These are phyloP conservation scores for Dryadomyces quercus-mongolicae DNA, from an alignment of 2,329 filamentous ascomycete genomes.

Conservation along the genomic window DNA sequence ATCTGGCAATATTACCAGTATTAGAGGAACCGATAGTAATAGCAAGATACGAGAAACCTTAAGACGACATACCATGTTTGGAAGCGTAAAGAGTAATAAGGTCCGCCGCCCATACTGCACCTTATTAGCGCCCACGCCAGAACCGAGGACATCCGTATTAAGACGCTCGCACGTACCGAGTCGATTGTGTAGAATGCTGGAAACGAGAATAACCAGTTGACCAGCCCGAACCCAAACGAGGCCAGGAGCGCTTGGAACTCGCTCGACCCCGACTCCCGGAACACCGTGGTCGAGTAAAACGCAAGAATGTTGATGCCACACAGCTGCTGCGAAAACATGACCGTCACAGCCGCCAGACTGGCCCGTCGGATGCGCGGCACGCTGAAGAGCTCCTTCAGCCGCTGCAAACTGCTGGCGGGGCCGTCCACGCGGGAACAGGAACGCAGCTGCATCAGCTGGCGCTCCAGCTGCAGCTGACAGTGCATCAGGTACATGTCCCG, in stretches of 20 bases:
- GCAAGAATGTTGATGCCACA: slow-evolving; percentile 61
- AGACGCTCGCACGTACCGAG: too few species aligned
- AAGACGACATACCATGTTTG: slow-evolving; percentile 35
- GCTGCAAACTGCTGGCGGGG: slow-evolving; percentile 36
- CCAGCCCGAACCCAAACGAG: slow-evolving; percentile 52
- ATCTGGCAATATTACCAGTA: slow-evolving; percentile 18
- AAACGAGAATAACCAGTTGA: slow-evolving; percentile 50
- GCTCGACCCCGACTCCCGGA: slow-evolving; percentile 42
- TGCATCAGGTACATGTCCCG: slow-evolving; percentile 54
- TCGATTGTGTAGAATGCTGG: slow-evolving; percentile 56
- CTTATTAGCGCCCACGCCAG: too few species aligned
- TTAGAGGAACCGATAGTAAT: background rate
- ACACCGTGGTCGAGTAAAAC: slow-evolving; percentile 60
- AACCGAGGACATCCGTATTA: too few species aligned
- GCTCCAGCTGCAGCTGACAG: slow-evolving; percentile 50
- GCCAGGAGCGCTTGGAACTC: slow-evolving; percentile 45
- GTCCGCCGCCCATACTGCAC: slow-evolving; percentile 42
- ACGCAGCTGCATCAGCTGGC: slow-evolving; percentile 25
- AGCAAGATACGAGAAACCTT: background rate
- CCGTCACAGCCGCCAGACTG: slow-evolving; percentile 61
- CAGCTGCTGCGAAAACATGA: slow-evolving; percentile 72
- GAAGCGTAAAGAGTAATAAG: slow-evolving; percentile 53
- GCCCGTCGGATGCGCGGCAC: slow-evolving; percentile 59
- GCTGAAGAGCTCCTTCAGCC: slow-evolving; percentile 55
- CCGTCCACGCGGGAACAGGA: background rate